phyloP scores from a whole-genome alignment of 1,284 basidiomycete genomes.

The Anthracocystis setariae region DNA sequence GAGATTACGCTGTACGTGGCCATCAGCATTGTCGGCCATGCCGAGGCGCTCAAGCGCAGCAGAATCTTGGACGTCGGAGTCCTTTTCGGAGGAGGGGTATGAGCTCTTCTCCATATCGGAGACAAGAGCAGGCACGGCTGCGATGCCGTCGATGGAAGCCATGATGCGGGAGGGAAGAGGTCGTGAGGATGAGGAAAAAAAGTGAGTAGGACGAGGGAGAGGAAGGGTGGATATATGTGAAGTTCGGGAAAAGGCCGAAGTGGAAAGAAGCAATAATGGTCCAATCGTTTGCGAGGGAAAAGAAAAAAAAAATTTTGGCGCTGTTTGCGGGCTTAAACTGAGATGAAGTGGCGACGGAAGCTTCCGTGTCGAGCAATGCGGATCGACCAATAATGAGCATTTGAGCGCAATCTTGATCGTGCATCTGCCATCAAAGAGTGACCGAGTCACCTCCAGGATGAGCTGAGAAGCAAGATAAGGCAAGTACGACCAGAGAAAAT shows the following conservation, averaged over 20 bases:
- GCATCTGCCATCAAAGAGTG: no score
- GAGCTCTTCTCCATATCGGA: constrained; percentile 35
- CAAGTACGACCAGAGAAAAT: no score
- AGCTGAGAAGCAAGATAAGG: no score
- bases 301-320: constrained; percentile 19
- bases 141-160: constrained; percentile 20
- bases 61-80: constrained; percentile 7
- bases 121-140: constrained; percentile 9
- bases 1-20: constrained; percentile 38
- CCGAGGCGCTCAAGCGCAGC: constrained; percentile 30
- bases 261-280: constrained; percentile 9
- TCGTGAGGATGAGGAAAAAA: constrained; percentile 1
- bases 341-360: not conserved
- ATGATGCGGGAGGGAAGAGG: constrained; percentile 6
- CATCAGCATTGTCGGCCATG: constrained; percentile 34
- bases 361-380: not conserved
- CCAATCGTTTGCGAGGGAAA: constrained; percentile 12
- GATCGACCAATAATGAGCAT: no score
- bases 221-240: constrained; percentile 29
- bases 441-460: no score
- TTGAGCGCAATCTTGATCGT: no score
- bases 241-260: constrained; percentile 5
- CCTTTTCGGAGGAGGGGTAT: constrained; percentile 29
- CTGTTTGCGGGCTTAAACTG: constrained; percentile 4
- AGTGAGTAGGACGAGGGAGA: constrained; percentile 1